Base-by-base conservation (phyloP, 331 rosid genomes). In the Pyrus hybrid region DNA sequence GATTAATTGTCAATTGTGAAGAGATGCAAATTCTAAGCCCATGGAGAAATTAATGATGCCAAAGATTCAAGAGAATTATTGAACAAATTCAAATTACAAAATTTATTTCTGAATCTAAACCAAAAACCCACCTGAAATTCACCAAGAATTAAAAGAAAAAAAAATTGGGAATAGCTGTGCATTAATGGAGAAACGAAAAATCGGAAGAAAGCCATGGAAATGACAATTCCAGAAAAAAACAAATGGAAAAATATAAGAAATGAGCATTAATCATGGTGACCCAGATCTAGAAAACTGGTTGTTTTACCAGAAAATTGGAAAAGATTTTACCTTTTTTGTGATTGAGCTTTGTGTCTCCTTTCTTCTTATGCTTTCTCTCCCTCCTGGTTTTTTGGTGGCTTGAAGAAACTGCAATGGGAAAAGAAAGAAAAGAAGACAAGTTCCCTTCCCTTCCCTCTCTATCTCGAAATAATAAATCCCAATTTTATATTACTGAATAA, bases 41-140 rank as follows among this genome's bases (percentile, higher is more conserved):
- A 70, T 28, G 63, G 37, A 62, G 41, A 43, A 68, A 74, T n/a
- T 28, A 63, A 61, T 12, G 14, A 25, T 16, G 80, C 75, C 56
- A 17, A 51, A 33, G 16, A 66, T 62, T 75, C 16, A 21, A 68
- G 32, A 72, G 14, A 64, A 64, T 41, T 8, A 37, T n/a, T 63
- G 65, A 80, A 22, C 72, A 72, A 33, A 72, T 11, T 29, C 30
- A 23, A 63, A 33, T 47, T 7, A 30, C 8, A 9, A 58, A 67
- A 37, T 13, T 47, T 41, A 65, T 28, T 65, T 58, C 79, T 77
- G 71, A 82, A 89, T 85, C 91, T 78, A 84, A 75, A 70, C 75
- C 61, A 76, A 53, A 58, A 64, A 67, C 72, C 70, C 13, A 81
- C 85, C 84, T 67, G 57, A 72, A 70, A 81, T 73, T 83, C 75